Percentiles rank a stretch among this genome's conserved stretches.
Evolutionary conservation across 768 basidiomycete genomes (phyloP).

Genomic region (Lactarius tabidus): DNA sequence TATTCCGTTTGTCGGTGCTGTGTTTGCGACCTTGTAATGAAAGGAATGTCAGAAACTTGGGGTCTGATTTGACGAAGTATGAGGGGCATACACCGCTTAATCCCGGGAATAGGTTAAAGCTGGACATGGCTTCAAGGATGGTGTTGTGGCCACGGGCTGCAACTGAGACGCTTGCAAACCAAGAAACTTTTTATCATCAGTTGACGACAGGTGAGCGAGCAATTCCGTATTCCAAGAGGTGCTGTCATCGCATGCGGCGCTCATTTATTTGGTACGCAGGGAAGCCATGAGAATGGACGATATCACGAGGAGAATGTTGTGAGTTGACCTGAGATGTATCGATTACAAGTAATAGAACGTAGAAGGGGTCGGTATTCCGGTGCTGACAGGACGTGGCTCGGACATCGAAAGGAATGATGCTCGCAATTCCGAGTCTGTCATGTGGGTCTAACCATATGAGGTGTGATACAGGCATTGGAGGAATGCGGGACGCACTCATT

Average conservation of each 20-base stretch:
- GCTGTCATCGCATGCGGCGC: neutral
- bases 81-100: neutral
- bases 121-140: slow-evolving; percentile 6
- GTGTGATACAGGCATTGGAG: neutral
- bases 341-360: neutral
- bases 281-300: neutral
- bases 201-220: neutral
- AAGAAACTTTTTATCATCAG: slow-evolving; percentile 6
- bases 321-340: neutral
- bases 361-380: neutral
- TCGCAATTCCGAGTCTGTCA: neutral
- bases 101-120: neutral
- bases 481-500: neutral
- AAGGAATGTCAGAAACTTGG: neutral
- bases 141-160: neutral
- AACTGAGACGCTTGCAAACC: neutral
- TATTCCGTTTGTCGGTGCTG: neutral
- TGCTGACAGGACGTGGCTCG: neutral
- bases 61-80: neutral
- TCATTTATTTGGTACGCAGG: neutral
- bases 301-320: neutral
- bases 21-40: neutral
- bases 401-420: neutral
- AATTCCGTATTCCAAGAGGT: neutral
- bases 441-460: neutral